Percentiles rank a stretch among this genome's conserved stretches.
phyloP scores from a whole-genome alignment of 2,329 filamentous ascomycete species.

The Aaosphaeria pasadenensis region DNA sequence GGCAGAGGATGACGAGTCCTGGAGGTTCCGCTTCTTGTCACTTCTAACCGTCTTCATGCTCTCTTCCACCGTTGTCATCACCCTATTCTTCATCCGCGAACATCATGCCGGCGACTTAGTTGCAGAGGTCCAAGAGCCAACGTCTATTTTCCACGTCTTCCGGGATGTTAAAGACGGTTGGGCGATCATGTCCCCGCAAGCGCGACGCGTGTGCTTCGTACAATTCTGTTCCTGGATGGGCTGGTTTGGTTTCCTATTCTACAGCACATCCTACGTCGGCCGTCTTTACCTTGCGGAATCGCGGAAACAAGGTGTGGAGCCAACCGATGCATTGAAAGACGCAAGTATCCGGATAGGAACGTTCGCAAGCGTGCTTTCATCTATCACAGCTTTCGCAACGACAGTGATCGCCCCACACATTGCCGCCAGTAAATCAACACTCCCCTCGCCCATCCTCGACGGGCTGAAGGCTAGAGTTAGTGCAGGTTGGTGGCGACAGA shows the following conservation, averaged over 20 bases:
- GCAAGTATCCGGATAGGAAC: background rate
- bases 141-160: background rate
- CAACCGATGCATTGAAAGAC: background rate
- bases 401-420: background rate
- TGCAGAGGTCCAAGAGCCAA: background rate
- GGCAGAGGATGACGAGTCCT: background rate
- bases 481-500: background rate
- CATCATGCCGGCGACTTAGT: background rate
- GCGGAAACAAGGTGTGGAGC: background rate
- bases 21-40: slow-evolving; percentile 3
- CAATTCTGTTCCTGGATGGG: slow-evolving; percentile 55
- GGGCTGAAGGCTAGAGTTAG: background rate
- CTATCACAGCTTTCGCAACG: background rate
- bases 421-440: background rate
- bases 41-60: background rate
- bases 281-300: background rate
- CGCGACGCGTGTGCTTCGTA: slow-evolving; percentile 47
- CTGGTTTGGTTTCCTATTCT: slow-evolving; percentile 38
- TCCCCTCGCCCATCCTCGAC: background rate
- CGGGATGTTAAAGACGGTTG: background rate
- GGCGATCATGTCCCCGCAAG: slow-evolving; percentile 2
- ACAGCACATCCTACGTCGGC: slow-evolving; percentile 22
- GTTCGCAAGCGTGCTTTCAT: background rate
- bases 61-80: background rate
- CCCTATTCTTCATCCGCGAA: background rate